Evolutionary conservation across 441 rosid species (phyloP).

Genomic region (Gossypium gossypioides): DNA sequence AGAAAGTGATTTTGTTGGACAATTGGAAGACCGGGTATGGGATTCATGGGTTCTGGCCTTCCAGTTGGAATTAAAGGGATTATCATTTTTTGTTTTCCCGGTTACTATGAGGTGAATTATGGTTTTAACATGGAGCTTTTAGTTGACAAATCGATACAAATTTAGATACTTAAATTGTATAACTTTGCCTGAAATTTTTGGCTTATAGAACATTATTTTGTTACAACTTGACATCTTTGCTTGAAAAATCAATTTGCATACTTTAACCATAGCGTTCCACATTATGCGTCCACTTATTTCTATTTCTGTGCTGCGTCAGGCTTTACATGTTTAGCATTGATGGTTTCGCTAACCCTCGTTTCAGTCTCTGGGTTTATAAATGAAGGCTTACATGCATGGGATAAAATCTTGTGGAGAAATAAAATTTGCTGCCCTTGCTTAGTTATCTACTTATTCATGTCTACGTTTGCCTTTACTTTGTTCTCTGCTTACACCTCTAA

Average conservation of each 20-base stretch:
- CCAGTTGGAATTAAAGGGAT: conserved; percentile 50
- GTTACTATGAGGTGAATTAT: conserved; percentile 4
- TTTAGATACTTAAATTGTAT: neutral
- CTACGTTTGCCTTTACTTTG: neutral
- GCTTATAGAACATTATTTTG: neutral
- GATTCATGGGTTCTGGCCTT: conserved; percentile 79
- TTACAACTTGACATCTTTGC: neutral
- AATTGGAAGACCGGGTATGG: conserved; percentile 98
- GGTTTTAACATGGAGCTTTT: neutral
- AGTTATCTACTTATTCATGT: neutral
- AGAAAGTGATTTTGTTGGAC: conserved; percentile 70
- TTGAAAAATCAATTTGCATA: neutral
- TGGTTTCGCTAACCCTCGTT: neutral
- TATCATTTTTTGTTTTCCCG: neutral
- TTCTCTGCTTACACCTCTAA: neutral
- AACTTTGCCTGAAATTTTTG: neutral
- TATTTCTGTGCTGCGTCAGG: neutral
- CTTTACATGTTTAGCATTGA: neutral
- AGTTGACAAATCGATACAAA: neutral
- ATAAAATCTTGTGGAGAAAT: neutral
- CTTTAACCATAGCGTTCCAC: neutral
- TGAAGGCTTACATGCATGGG: neutral
- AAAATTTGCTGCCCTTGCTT: neutral
- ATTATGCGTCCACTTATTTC: neutral
- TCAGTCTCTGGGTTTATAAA: neutral